These are phyloP conservation scores for Endoconidiophora laricicola DNA, from an alignment of 2,329 filamentous ascomycete genomes.

Conservation along the genomic window DNA sequence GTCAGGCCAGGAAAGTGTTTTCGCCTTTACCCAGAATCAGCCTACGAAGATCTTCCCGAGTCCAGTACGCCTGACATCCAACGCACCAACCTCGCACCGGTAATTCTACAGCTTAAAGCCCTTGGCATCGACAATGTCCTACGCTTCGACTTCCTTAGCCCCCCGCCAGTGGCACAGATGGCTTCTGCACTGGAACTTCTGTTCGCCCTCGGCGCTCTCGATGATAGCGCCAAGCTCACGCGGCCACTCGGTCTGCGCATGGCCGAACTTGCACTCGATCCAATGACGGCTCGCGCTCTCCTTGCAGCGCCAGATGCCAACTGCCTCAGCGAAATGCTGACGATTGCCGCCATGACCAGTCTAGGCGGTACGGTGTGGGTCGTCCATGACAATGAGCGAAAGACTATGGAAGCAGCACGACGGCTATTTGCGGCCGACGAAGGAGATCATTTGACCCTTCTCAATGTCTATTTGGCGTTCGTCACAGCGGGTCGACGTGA, in stretches of 20 bases:
- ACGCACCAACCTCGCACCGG: slow-evolving; percentile 73
- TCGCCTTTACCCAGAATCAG: slow-evolving; percentile 69
- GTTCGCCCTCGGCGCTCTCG: slow-evolving; percentile 70
- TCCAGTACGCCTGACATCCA: slow-evolving; percentile 80
- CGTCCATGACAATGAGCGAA: slow-evolving; percentile 60
- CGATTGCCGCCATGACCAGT: slow-evolving; percentile 87
- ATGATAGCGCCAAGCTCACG: slow-evolving; percentile 80
- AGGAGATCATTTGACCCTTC: slow-evolving; percentile 79
- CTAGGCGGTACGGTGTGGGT: slow-evolving; percentile 59
- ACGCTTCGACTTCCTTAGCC: slow-evolving; percentile 74
- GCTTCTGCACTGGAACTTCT: slow-evolving; percentile 75
- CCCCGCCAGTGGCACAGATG: slow-evolving; percentile 72
- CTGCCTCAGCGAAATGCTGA: slow-evolving; percentile 73
- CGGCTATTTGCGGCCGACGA: slow-evolving; percentile 81
- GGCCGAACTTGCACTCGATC: slow-evolving; percentile 84
- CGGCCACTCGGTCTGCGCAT: slow-evolving; percentile 75
- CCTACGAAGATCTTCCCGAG: slow-evolving; percentile 48
- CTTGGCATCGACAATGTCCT: slow-evolving; percentile 89
- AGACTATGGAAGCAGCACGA: slow-evolving; percentile 53
- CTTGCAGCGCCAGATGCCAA: slow-evolving; percentile 58
- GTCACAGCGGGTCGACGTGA: slow-evolving; percentile 70
- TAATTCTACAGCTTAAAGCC: slow-evolving; percentile 82
- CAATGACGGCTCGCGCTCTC: slow-evolving; percentile 86
- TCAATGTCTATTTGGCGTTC: slow-evolving; percentile 89
- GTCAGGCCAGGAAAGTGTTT: slow-evolving; percentile 89